Evolutionary conservation across 2,329 filamentous ascomycete species (phyloP), one percentile per base, ranked within the genome.

Genomic region (Apiospora malaysiana): DNA sequence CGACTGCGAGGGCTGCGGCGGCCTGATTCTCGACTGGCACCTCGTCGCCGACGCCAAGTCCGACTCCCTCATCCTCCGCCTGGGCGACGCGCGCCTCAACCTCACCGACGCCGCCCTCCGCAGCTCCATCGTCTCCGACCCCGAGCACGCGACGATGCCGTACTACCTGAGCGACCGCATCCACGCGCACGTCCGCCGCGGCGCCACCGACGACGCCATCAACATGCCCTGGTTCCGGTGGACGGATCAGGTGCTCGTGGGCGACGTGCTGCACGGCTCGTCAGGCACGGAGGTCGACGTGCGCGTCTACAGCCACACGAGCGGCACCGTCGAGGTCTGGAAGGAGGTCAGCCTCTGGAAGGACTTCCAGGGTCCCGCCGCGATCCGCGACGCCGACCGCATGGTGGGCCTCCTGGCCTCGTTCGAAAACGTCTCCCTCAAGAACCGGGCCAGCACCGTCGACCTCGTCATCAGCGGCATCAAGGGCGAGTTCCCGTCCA

Each of bases 201-300:
- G 69, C 25, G 40, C 42, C 9, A 71, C 66, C 9, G 70, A 70
- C 32, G 67, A 72, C 21, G 6, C n/a, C n/a, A 65, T 56, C 42
- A 37, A 67, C 25, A 69, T 72, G 67, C 71, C 71, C 43, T 72
- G 71, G 71, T 72, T 71, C 43, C 49, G 63, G 2, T 72, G 71
- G 71, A 66, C 68, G 9, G 71, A 72, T 65, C 71, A 66, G 42
- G 49, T 72, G 18, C 71, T 72, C 12, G 71, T 71, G 10, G 32
- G 63, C 51, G 66, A 47, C 49, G 66, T 37, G 6, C 65, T 72
- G 63, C 68, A 70, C 27, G 23, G 42, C 0, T 9, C n/a, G n/a
- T 16, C 2, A 21, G 4, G 16, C 59, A 69, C n/a, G 14, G 49
- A 49, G 47, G 32, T 71, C 59, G 47, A 59, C 21, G 5, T 72